These are phyloP conservation scores for Noccaea caerulescens DNA, from an alignment of 345 rosid species.

Conservation along the genomic window DNA sequence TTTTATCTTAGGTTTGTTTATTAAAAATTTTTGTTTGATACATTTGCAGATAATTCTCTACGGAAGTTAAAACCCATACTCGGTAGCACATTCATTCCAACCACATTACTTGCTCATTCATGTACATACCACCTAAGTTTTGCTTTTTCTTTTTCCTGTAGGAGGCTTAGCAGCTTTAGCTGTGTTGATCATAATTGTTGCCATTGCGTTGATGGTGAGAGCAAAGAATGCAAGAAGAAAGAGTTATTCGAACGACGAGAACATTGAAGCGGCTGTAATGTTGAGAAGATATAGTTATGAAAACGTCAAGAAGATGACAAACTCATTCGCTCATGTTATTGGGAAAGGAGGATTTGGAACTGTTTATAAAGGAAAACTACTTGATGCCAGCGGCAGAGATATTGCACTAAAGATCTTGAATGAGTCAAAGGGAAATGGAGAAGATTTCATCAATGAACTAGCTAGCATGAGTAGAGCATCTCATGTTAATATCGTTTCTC, in stretches of 20 bases:
- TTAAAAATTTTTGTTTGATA: not conserved
- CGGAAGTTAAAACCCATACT: conserved; percentile 14
- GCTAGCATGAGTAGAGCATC: conserved; percentile 54
- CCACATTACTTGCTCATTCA: not conserved
- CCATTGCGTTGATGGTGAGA: conserved; percentile 14
- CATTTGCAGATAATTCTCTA: conserved; percentile 14
- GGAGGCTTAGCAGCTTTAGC: conserved; percentile 18
- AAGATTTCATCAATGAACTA: conserved; percentile 54
- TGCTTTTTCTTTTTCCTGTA: not conserved
- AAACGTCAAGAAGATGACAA: conserved; percentile 44
- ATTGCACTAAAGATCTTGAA: conserved; percentile 53
- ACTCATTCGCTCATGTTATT: conserved; percentile 38
- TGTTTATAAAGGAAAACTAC: conserved; percentile 43
- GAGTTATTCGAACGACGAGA: not conserved
- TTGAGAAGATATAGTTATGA: conserved; percentile 41
- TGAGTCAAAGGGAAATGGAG: conserved; percentile 44
- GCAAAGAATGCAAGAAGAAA: not conserved
- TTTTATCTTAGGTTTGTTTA: conserved; percentile 6
- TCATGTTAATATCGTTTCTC: conserved; percentile 51
- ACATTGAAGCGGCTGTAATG: conserved; percentile 34
- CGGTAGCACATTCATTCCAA: conserved; percentile 12
- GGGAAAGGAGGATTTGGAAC: conserved; percentile 54
- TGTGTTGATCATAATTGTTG: not conserved
- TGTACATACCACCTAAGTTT: not conserved
- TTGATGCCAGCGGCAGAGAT: conserved; percentile 23